Base-by-base conservation (phyloP, 306 rosid species). In the Fragaria vesca region DNA sequence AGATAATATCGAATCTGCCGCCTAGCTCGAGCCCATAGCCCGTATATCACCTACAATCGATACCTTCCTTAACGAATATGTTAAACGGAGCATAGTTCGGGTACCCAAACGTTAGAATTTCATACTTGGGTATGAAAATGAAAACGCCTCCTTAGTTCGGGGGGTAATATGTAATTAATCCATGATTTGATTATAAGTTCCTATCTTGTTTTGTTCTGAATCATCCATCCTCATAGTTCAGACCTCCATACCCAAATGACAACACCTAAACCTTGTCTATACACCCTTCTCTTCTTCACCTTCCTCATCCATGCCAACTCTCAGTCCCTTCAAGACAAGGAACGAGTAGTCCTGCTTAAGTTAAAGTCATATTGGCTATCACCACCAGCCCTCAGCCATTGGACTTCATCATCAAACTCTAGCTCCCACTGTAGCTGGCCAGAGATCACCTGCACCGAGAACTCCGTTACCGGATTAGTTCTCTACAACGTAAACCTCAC, bases 361-460 rank as follows among this genome's bases (percentile, higher is more conserved):
- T 57, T 89, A 20, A 88, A 89, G 73, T 78, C 83, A 6, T 75
- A 82, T 69, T 76, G 88, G 79, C 21, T 81, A 28, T 74, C 89
- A 46, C 88, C 92, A 10, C 47, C 86, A 0, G 75, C 47, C 0
- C 81, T 91, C 30, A 75, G 72, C 68, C 86, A 81, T 12, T 91
- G 97, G 98, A 86, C 0, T 1, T 45, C 82, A 50, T 34, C 82
- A 34, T 83, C 93, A 55, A 83, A 84, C 77, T 15, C 77, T 16
- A 8, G 2, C 20, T 83, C 89, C 12, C 87, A 88, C 28, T 93
- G 97, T 67, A 40, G 81, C 38, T 93, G 90, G 93, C 81, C 81
- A 4, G 92, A 84, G 75, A 80, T 91, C 75, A 82, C 5, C 24
- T 93, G 98, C 88, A 83, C 70, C 8, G 15, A 20, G 26, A 75